phyloP scores from a whole-genome alignment of 331 rosid genomes.

The Acacia concinna region DNA sequence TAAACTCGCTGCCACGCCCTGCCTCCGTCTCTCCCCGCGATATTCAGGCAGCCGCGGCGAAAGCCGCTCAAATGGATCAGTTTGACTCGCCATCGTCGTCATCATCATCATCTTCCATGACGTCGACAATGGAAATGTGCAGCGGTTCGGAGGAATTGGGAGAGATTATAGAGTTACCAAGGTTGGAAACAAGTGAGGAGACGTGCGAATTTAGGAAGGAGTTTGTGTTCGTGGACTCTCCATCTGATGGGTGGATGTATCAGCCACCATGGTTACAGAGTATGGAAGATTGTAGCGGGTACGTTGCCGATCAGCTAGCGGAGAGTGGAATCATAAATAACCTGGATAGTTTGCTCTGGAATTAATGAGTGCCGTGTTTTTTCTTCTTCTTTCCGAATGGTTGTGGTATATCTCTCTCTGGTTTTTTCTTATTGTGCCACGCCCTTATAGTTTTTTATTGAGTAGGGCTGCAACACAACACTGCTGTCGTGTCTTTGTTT shows the following conservation, averaged over 20 bases:
- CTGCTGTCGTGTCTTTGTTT: neutral
- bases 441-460: slow-evolving; percentile 60
- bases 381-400: neutral
- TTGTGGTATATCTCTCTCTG: neutral
- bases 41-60: slow-evolving; percentile 81
- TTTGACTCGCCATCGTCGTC: slow-evolving; percentile 35
- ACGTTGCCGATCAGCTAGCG: slow-evolving; percentile 33
- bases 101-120: slow-evolving; percentile 33
- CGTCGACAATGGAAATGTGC: slow-evolving; percentile 42
- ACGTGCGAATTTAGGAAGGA: slow-evolving; percentile 43
- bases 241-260: slow-evolving; percentile 52
- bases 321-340: slow-evolving; percentile 28
- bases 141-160: slow-evolving; percentile 58
- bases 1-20: slow-evolving; percentile 72
- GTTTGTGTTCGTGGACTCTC: slow-evolving; percentile 64
- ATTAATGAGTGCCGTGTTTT: slow-evolving; percentile 25
- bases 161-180: slow-evolving; percentile 64
- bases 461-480: slow-evolving; percentile 41
- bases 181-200: slow-evolving; percentile 49
- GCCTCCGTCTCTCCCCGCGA: slow-evolving; percentile 73
- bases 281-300: slow-evolving; percentile 36
- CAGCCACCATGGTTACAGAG: slow-evolving; percentile 63
- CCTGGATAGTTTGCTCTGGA: slow-evolving; percentile 51
- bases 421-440: neutral
- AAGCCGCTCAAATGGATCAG: slow-evolving; percentile 82